These are phyloP conservation scores for Nigrospora osmanthi DNA, from an alignment of 2,329 filamentous ascomycete genomes.

Conservation along the genomic window DNA sequence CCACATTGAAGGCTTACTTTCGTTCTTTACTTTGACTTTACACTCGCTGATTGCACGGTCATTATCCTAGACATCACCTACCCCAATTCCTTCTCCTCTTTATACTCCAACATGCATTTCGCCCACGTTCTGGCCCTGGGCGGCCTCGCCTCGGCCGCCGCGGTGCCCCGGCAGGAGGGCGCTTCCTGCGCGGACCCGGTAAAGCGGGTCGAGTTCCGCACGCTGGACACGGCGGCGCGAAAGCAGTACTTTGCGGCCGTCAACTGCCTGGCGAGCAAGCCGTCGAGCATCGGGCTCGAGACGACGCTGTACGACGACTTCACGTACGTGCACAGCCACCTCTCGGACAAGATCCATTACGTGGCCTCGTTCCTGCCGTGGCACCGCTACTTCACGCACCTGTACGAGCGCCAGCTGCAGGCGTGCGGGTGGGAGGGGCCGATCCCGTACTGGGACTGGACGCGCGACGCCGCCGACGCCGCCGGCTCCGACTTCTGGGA, in stretches of 20 bases:
- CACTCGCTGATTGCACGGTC: too few species aligned
- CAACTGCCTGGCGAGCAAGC: neutral
- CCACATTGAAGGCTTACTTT: too few species aligned
- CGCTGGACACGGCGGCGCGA: neutral
- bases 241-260: neutral
- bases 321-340: neutral
- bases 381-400: conserved; percentile 2
- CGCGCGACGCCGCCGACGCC: neutral
- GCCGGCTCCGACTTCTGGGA: neutral
- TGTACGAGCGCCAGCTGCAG: neutral
- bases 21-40: too few species aligned
- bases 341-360: neutral
- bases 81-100: too few species aligned
- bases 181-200: neutral
- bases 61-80: too few species aligned
- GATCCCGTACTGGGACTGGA: conserved; percentile 1
- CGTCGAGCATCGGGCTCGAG: neutral
- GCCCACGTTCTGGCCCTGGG: neutral
- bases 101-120: neutral
- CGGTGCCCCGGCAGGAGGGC: neutral
- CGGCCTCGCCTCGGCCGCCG: neutral
- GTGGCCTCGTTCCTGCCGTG: neutral
- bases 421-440: conserved; percentile 1
- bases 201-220: neutral
- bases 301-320: conserved; percentile 2